Conservation (phyloP, 805 yeast species). For the Candida awuae region DNA sequence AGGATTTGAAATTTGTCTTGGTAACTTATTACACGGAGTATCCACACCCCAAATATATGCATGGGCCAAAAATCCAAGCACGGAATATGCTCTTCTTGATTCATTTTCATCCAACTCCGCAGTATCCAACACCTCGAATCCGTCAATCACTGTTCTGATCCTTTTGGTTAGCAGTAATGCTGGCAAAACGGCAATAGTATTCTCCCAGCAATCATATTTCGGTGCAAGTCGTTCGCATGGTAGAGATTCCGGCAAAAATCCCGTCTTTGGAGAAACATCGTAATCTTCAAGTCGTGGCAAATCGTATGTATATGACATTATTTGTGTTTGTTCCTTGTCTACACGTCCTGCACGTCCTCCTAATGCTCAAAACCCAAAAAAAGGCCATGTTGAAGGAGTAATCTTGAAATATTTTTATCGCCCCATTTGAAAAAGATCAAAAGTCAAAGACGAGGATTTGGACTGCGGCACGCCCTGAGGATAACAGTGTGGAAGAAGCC, state of each 20-base stretch:
- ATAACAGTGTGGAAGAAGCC: too few species aligned
- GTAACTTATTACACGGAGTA: slow-evolving; percentile 53
- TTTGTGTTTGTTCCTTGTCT: too few species aligned
- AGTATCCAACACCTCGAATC: slow-evolving; percentile 49
- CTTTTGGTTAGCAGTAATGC: slow-evolving; percentile 60
- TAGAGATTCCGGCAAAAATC: slow-evolving; percentile 65
- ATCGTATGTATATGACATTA: slow-evolving; percentile 24
- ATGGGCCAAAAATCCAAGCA: slow-evolving; percentile 74
- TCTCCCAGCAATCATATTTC: slow-evolving; percentile 71
- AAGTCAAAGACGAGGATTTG: too few species aligned
- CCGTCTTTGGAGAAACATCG: slow-evolving; percentile 62
- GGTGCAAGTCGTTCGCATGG: slow-evolving; percentile 59
- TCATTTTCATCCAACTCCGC: slow-evolving; percentile 41
- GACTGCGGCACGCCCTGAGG: too few species aligned
- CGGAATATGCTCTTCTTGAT: slow-evolving; percentile 71
- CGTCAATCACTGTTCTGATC: slow-evolving; percentile 56
- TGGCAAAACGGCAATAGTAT: slow-evolving; percentile 56
- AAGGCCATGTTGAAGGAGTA: too few species aligned
- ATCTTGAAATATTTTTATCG: too few species aligned
- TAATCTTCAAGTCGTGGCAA: slow-evolving; percentile 53
- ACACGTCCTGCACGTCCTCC: too few species aligned
- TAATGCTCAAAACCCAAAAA: too few species aligned
- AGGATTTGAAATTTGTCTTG: slow-evolving; percentile 64
- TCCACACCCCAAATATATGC: slow-evolving; percentile 86
- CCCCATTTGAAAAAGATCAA: too few species aligned